Percentiles rank a stretch among this genome's conserved stretches.
Conservation (phyloP, 805 yeast genomes). For the Yamadazyma ubonensis region DNA sequence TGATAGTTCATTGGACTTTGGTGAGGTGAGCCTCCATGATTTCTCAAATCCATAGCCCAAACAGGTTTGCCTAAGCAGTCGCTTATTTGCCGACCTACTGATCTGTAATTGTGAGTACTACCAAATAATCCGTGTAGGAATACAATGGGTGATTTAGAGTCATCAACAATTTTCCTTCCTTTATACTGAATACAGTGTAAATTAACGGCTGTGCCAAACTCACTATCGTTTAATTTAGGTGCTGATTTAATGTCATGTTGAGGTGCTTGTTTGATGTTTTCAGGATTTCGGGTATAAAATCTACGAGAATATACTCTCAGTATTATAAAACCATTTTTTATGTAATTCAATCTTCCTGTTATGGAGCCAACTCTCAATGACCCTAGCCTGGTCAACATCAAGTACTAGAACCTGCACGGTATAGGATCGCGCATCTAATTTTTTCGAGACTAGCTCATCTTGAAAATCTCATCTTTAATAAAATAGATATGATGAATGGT, state of each 20-base stretch:
- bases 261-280: no score
- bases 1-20: constrained; percentile 46
- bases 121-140: constrained; percentile 60
- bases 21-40: constrained; percentile 53
- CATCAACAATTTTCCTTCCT: constrained; percentile 5
- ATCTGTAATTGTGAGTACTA: constrained; percentile 42
- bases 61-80: constrained; percentile 30
- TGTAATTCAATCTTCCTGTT: background rate
- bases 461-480: constrained; percentile 10
- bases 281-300: no score
- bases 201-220: background rate
- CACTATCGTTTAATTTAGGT: no score
- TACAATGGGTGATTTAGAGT: constrained; percentile 29
- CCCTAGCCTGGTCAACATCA: background rate
- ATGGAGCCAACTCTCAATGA: background rate
- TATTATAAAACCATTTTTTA: no score
- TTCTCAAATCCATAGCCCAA: constrained; percentile 50
- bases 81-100: constrained; percentile 37
- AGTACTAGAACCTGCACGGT: constrained; percentile 5
- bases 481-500: constrained; percentile 3
- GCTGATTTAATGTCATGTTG: no score
- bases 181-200: constrained; percentile 15
- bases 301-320: no score
- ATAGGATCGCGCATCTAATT: constrained; percentile 1
- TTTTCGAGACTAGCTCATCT: constrained; percentile 15